Conservation (phyloP, 805 yeast genomes). For the Cyberlindnera euphorbiae region DNA sequence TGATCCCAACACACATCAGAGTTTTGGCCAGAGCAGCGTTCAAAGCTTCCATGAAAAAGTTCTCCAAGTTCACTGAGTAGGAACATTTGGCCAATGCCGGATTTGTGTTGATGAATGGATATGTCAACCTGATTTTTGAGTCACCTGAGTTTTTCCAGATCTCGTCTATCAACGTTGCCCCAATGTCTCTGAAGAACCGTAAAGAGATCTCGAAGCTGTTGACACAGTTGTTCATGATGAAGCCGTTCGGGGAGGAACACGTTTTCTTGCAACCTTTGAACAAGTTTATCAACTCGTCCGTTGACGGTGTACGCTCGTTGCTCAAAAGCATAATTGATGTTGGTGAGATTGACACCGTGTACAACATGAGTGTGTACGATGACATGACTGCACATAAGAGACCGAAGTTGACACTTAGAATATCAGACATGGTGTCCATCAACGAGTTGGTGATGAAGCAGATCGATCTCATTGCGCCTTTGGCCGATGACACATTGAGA, state of each 20-base stretch:
- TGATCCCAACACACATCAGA: conserved; percentile 53
- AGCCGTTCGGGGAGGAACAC: conserved; percentile 56
- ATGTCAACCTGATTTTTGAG: conserved; percentile 41
- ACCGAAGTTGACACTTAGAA: conserved; percentile 42
- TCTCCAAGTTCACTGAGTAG: conserved; percentile 55
- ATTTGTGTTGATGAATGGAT: conserved; percentile 52
- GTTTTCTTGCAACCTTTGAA: conserved; percentile 76
- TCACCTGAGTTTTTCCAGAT: conserved; percentile 58
- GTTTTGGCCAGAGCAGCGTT: conserved; percentile 48
- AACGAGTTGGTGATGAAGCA: conserved; percentile 39
- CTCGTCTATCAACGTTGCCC: conserved; percentile 20
- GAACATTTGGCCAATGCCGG: conserved; percentile 66
- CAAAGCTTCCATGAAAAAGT: conserved; percentile 35
- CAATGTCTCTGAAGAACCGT: conserved; percentile 41
- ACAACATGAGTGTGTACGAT: conserved; percentile 59
- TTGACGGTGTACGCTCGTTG: conserved; percentile 40
- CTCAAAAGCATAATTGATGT: conserved; percentile 47
- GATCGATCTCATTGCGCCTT: conserved; percentile 40
- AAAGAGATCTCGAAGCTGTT: conserved; percentile 52
- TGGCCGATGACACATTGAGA: conserved; percentile 50
- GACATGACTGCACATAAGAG: conserved; percentile 57
- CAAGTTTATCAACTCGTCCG: conserved; percentile 55
- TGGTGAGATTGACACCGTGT: conserved; percentile 53
- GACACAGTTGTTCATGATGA: conserved; percentile 62
- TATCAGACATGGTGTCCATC: conserved; percentile 42